Evolutionary conservation across 2,329 filamentous ascomycete genomes (phyloP).

Genomic region (Chrysoporthe deuterocubensis): DNA sequence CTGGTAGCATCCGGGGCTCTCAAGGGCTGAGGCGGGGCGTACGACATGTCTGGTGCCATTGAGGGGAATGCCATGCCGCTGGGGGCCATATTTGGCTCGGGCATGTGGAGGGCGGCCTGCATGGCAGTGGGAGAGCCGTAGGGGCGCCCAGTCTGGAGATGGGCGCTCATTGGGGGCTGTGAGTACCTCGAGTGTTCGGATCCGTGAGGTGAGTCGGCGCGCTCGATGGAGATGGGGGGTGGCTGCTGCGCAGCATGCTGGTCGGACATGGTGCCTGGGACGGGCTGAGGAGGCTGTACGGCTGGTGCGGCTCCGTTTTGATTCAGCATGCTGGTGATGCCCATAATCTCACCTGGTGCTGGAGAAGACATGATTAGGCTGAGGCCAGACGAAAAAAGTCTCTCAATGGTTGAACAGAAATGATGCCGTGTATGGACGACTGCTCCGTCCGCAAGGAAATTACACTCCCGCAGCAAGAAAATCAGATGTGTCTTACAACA

Average conservation of each 20-base stretch:
- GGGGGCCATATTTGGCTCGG: constrained; percentile 45
- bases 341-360: constrained; percentile 54
- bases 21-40: constrained; percentile 44
- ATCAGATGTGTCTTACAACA: constrained; percentile 32
- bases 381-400: constrained; percentile 28
- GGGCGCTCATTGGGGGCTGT: constrained; percentile 46
- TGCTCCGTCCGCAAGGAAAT: constrained; percentile 29
- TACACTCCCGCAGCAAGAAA: constrained; percentile 28
- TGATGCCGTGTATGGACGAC: constrained; percentile 27
- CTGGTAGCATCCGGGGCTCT: constrained; percentile 38
- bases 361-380: constrained; percentile 46
- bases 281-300: constrained; percentile 34
- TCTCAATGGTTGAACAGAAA: constrained; percentile 19
- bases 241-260: constrained; percentile 33
- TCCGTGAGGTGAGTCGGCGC: constrained; percentile 61
- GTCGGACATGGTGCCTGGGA: constrained; percentile 36
- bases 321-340: constrained; percentile 58
- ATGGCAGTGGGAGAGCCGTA: constrained; percentile 60
- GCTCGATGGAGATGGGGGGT: constrained; percentile 49
- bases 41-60: constrained; percentile 45
- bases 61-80: constrained; percentile 33
- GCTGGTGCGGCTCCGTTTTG: constrained; percentile 46
- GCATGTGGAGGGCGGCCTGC: constrained; percentile 53
- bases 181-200: constrained; percentile 64
- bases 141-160: constrained; percentile 45